These are phyloP conservation scores for Alternaria alternata DNA, from an alignment of 2,329 filamentous ascomycete genomes.

Conservation along the genomic window DNA sequence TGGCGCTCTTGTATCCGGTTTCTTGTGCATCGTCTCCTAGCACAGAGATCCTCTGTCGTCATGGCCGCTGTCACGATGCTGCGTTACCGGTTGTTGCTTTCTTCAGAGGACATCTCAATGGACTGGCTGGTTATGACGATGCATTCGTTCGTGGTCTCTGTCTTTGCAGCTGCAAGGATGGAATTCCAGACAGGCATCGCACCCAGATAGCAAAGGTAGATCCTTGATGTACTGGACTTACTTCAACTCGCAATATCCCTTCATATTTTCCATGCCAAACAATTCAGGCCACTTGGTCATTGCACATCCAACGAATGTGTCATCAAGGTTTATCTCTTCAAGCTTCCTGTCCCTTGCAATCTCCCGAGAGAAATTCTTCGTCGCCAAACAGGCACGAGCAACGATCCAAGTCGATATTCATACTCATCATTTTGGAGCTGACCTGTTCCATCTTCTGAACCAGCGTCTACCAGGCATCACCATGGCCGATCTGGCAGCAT, in stretches of 20 bases:
- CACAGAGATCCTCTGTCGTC: not conserved
- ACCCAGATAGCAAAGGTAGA: not conserved
- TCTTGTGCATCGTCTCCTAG: not conserved
- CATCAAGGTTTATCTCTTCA: not conserved
- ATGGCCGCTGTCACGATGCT: not conserved
- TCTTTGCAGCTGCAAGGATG: not conserved
- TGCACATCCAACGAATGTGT: not conserved
- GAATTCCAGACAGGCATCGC: not conserved
- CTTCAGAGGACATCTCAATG: not conserved
- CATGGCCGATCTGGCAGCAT: not conserved
- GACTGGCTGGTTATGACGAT: not conserved
- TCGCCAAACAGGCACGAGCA: not conserved
- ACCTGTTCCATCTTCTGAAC: not conserved
- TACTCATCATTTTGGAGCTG: not conserved
- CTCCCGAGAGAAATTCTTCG: not conserved
- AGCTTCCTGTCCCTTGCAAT: not conserved
- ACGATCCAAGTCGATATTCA: not conserved
- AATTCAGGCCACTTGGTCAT: not conserved
- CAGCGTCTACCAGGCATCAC: not conserved
- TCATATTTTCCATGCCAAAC: not conserved
- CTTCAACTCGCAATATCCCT: not conserved
- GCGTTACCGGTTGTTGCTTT: not conserved
- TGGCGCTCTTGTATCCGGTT: slow-evolving; percentile 1
- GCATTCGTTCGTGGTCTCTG: not conserved
- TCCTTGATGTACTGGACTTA: not conserved